Evolutionary conservation across 75 land plant species (phyloP), one percentile per base, ranked within the genome.

Genomic region (Cryptomeria japonica): DNA sequence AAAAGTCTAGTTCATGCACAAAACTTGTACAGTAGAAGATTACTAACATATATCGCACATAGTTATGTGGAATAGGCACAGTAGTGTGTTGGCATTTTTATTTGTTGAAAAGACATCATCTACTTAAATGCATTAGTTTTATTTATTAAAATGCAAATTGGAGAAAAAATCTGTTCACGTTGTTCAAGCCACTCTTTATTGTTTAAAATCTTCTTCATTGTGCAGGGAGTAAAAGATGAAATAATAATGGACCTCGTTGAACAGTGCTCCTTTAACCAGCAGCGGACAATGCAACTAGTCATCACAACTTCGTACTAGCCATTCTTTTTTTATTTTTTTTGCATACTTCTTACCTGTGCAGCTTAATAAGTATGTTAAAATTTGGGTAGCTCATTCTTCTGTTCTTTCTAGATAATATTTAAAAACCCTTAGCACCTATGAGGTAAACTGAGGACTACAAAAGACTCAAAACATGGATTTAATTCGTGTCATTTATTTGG

Each of bases 241-340:
- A 79, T 93, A 61, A 93, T 93, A 10, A 88, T 93, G 91, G 93
- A 93, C 78, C 91, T 93, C 42, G 93, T 93, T 42, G 93, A 93
- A 46, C 93, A 93, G 83, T 92, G 93, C 87, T 91, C 91, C 19
- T 76, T 90, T 44, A 87, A 85, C 51, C 89, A 93, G 89, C 94
- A 87, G n/a, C 93, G 89, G 31, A 89, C 92, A 5, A 92, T 91
- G 93, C 93, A 89, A 85, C 93, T 93, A 55, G 91, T 91, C 13
- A 86, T 89, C 72, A 85, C 73, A 38, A 92, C 93, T 38, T 91
- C 93, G 93, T 93, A 92, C 42, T 49, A 19, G 47, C 38, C 39
- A 4, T 41, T 79, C n/a, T n/a, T n/a, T n/a, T 44, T 44, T 3
- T 42, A 42, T 44, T 28, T 44, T 44, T 12, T 82, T 13, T 12